Conservation (phyloP, 371 early-diverging fungal genomes). For the Nematocida minor region DNA sequence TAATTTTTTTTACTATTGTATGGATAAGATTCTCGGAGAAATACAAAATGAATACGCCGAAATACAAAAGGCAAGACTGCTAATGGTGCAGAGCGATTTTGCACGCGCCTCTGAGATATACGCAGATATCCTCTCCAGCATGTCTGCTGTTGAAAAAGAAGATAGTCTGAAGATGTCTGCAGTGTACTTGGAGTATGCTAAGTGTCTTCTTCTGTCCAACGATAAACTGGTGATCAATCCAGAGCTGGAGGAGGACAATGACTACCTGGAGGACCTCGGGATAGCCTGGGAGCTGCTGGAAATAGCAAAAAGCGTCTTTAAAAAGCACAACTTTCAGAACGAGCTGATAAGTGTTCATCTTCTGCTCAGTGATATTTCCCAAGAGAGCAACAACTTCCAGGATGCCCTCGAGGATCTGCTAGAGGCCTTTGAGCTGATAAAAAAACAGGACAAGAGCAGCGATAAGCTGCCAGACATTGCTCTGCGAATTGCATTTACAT, state of each 20-base stretch:
- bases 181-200: slow-evolving; percentile 62
- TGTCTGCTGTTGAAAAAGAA: slow-evolving; percentile 16
- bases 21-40: slow-evolving; percentile 14
- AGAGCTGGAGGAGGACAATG: slow-evolving; percentile 37
- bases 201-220: slow-evolving; percentile 52
- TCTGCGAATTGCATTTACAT: slow-evolving; percentile 10
- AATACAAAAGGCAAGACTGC: slow-evolving; percentile 43
- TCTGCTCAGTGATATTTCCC: slow-evolving; percentile 56
- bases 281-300: slow-evolving; percentile 62
- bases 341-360: slow-evolving; percentile 43
- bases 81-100: slow-evolving; percentile 52
- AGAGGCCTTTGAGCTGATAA: neutral
- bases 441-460: neutral
- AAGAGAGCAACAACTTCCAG: slow-evolving; percentile 57
- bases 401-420: slow-evolving; percentile 45
- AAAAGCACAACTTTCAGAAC: slow-evolving; percentile 32
- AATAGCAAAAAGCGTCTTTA: slow-evolving; percentile 51
- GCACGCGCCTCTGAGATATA: slow-evolving; percentile 55
- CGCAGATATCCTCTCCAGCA: slow-evolving; percentile 46
- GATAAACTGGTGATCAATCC: slow-evolving; percentile 46
- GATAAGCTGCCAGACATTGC: neutral
- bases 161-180: slow-evolving; percentile 36
- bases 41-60: slow-evolving; percentile 48
- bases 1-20: slow-evolving; percentile 11
- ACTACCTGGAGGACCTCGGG: slow-evolving; percentile 61